A percentile compares a stretch with the other conserved stretches of the same genome.
Conservation (phyloP, 176 grass and related monocot species). For the Musa acuminata region DNA sequence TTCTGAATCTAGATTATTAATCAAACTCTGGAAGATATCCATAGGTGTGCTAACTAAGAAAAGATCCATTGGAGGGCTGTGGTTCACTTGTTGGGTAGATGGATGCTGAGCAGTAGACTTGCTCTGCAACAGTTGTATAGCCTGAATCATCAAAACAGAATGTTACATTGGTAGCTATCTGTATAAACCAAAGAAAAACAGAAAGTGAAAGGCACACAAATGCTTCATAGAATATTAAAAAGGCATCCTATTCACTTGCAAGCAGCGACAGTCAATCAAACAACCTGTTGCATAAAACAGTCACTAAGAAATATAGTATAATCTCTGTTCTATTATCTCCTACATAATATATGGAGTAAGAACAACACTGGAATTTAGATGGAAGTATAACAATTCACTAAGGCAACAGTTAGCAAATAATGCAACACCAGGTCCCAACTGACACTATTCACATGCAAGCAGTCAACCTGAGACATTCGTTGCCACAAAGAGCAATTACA, state of each 20-base stretch:
- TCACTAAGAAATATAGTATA: too few relatives aligned
- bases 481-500: neutral
- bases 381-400: too few relatives aligned
- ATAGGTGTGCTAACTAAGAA: constrained; percentile 78
- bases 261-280: too few relatives aligned
- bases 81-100: constrained; percentile 61
- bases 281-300: too few relatives aligned
- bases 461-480: neutral
- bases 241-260: too few relatives aligned
- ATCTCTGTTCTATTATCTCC: too few relatives aligned
- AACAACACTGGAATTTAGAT: too few relatives aligned
- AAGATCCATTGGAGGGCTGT: constrained; percentile 46
- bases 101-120: constrained; percentile 37
- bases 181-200: neutral
- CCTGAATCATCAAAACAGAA: constrained; percentile 25
- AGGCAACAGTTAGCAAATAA: too few relatives aligned
- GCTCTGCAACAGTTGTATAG: constrained; percentile 75
- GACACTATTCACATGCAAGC: neutral
- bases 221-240: too few relatives aligned
- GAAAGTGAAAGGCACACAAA: too few relatives aligned
- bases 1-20: constrained; percentile 81
- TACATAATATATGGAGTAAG: too few relatives aligned
- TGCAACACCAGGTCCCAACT: neutral
- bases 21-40: constrained; percentile 70
- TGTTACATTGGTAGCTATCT: neutral